Evolutionary conservation across 2,329 filamentous ascomycete genomes (phyloP), one percentile per base, ranked within the genome.

Genomic region (Rutstroemia sp.): DNA sequence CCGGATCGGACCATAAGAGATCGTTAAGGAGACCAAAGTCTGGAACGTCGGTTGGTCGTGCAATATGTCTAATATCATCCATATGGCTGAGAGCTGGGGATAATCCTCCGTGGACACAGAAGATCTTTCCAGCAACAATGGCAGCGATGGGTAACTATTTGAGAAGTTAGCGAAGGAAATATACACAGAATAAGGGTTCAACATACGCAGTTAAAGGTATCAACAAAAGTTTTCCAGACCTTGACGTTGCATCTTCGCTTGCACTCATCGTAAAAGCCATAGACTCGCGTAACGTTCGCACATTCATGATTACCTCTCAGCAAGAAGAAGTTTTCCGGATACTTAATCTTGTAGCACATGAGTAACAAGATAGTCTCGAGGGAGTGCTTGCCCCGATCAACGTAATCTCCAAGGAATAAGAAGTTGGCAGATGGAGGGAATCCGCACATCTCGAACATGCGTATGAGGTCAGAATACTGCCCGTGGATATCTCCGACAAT

Each of bases 371-470:
- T 97, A 0, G 92, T 97, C 74, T 97, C 92, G 59, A 97, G 77
- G 44, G 89, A 95, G 72, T 96, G 91, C 76, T 97, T 97, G 65
- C 92, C 92, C 54, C 92, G 86, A 71, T 97, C 92, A 67, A 97
- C 92, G 70, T 97, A 97, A 71, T 97, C 92, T 51, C 92, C 92
- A 4, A 97, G 78, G 73, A 96, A 97, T 51, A 97, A 80, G 69
- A 90, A 97, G 75, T 97, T 97, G 40, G 91, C 83, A 60, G 82
- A 87, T 2, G 92, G 92, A 7, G 92, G 92, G 68, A 96, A 97
- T 5, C 92, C 92, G 69, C 92, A 96, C 92, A 96, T 96, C 72
- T 97, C 92, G 68, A 97, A 97, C 81, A 97, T 89, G 61, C 92
- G 86, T 67, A 97, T 95, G 51, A 97, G 76, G 72, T 97, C 92